Evolutionary conservation across 1,284 basidiomycete genomes (phyloP), one percentile per base, ranked within the genome.

Genomic region (Ustilago tritici): DNA sequence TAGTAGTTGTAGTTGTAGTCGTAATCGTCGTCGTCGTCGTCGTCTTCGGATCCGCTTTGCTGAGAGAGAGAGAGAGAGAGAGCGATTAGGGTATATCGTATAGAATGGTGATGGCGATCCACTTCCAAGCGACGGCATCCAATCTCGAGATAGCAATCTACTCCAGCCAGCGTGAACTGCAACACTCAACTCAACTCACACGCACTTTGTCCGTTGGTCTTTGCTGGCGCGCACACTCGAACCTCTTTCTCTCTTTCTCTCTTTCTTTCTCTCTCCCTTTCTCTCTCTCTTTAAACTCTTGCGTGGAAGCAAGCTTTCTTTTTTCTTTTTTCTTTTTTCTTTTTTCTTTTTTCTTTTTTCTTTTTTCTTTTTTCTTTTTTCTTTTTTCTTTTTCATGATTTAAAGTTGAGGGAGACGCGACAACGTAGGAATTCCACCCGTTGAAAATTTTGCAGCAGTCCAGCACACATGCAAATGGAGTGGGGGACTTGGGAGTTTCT

Each of bases 251-350:
- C 5, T 17, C 12, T 17, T 41, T 41, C 23, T 23, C 2, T 41
- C 40, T 15, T 3, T 17, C 6, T 15, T 15, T 14, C 40, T 41
- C 40, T 41, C 14, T 41, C 8, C 6, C 11, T 17, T 41, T 41
- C 23, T 23, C 2, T 41, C 40, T 15, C 40, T 17, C 6, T 15
- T 3, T 28, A 28, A 28, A 28, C 23, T 17, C 14, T 54, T 54
- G 31, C 34, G 36, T 38, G 7, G 35, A 56, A 56, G 38, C 55
- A 17, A 56, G 40, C 40, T 46, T 46, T 56, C 54, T 3, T 56
- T 56, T 56, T 49, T 56, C 38, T n/a, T n/a, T 28, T 28, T 23
- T 23, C 2, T 23, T 23, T 2, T 2, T 3, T 28, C 2, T 23
- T 2, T 2, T 23, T 23, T 23, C 2, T 3, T 28, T 28, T 2